These are phyloP conservation scores for Aaosphaeria arxii DNA, from an alignment of 2,329 filamentous ascomycete species.

Conservation along the genomic window DNA sequence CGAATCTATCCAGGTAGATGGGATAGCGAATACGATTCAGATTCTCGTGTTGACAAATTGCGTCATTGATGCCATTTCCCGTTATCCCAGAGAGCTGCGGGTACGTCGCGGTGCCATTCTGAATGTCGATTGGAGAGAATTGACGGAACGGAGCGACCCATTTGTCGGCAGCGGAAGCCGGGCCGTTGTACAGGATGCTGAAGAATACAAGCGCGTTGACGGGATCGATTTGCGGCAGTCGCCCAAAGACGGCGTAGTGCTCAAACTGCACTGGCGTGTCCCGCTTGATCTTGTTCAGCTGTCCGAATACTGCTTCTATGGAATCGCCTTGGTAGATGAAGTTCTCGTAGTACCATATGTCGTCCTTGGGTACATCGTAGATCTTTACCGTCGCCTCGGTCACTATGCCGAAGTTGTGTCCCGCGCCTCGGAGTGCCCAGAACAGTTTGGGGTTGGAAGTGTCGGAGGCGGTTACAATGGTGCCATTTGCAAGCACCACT, in stretches of 20 bases:
- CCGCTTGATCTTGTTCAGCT: background rate
- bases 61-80: conserved; percentile 3
- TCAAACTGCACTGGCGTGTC: background rate
- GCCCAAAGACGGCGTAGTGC: background rate
- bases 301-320: background rate
- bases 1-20: conserved; percentile 1
- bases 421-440: conserved; percentile 35
- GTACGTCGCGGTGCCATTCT: background rate
- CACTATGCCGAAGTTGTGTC: conserved; percentile 33
- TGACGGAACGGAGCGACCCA: conserved; percentile 1
- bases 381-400: background rate
- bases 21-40: conserved; percentile 1
- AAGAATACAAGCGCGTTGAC: background rate
- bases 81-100: background rate
- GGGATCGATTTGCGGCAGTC: background rate
- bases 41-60: conserved; percentile 1
- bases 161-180: conserved; percentile 1
- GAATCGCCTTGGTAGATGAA: background rate
- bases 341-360: background rate
- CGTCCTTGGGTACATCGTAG: background rate
- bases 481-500: conserved; percentile 39
- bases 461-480: conserved; percentile 24
- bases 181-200: conserved; percentile 3
- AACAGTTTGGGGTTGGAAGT: conserved; percentile 37
- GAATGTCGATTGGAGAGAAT: background rate